Evolutionary conservation across 371 early-diverging fungal genomes (phyloP).

Genomic region (Syncephalastrum racemosum): DNA sequence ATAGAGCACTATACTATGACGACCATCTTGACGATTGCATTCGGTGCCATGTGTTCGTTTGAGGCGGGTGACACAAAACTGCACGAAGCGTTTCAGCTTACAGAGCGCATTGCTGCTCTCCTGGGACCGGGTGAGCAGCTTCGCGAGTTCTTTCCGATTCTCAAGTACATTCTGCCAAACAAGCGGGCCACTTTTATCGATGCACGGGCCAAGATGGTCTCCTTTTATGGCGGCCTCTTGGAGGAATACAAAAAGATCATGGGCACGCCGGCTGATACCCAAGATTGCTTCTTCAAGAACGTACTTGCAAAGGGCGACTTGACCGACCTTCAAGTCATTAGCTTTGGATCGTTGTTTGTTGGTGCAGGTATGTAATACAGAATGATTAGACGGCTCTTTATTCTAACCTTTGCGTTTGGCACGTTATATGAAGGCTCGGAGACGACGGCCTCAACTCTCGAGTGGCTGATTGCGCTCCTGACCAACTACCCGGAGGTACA

Average conservation of each 20-base stretch:
- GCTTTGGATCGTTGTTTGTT: slow-evolving; percentile 39
- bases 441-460: slow-evolving; percentile 41
- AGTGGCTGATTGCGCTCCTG: slow-evolving; percentile 43
- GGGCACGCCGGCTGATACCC: slow-evolving; percentile 1
- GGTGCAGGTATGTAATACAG: slow-evolving; percentile 35
- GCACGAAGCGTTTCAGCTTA: slow-evolving; percentile 39
- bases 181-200: slow-evolving; percentile 12
- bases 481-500: slow-evolving; percentile 47
- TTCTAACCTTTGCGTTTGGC: neutral
- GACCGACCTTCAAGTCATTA: slow-evolving; percentile 33
- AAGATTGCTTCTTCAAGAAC: slow-evolving; percentile 45
- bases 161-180: slow-evolving; percentile 28
- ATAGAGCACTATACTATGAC: slow-evolving; percentile 49
- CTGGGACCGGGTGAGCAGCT: slow-evolving; percentile 41
- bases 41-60: slow-evolving; percentile 37
- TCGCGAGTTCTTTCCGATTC: slow-evolving; percentile 44
- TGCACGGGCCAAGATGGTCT: slow-evolving; percentile 16
- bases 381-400: neutral
- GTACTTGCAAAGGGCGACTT: slow-evolving; percentile 26
- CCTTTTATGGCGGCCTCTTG: slow-evolving; percentile 34
- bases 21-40: slow-evolving; percentile 38
- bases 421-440: slow-evolving; percentile 36
- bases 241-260: slow-evolving; percentile 17
- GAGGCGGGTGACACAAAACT: slow-evolving; percentile 34
- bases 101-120: slow-evolving; percentile 29